phyloP scores from a whole-genome alignment of 441 rosid genomes.

The Erodium texanum region DNA sequence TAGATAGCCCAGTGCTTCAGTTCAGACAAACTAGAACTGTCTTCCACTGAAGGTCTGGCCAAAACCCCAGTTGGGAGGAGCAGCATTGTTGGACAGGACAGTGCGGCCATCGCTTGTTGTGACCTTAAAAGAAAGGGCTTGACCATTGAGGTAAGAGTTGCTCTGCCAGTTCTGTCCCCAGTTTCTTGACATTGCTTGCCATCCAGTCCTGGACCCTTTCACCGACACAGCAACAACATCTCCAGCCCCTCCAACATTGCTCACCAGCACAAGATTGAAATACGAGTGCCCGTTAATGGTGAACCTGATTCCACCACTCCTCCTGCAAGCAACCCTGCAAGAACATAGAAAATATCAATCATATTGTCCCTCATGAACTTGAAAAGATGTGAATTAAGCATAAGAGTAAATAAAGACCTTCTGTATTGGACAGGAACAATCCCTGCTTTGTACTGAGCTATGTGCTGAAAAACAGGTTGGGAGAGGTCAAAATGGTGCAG shows the following conservation, averaged over 20 bases:
- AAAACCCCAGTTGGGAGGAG: conserved; percentile 50
- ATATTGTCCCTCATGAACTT: not conserved
- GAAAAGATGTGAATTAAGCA: not conserved
- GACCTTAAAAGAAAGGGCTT: conserved; percentile 60
- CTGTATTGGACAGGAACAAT: conserved; percentile 58
- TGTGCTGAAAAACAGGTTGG: conserved; percentile 62
- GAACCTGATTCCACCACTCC: conserved; percentile 62
- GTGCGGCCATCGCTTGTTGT: conserved; percentile 52
- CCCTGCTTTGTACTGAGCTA: conserved; percentile 65
- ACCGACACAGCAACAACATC: not conserved
- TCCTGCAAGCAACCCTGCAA: conserved; percentile 26
- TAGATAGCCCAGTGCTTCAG: too few relatives aligned
- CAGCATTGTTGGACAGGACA: conserved; percentile 42
- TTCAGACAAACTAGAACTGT: conserved; percentile 31
- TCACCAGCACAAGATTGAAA: conserved; percentile 58
- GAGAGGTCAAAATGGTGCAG: conserved; percentile 64
- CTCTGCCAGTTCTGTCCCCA: conserved; percentile 85
- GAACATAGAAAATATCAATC: not conserved
- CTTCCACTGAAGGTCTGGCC: conserved; percentile 74
- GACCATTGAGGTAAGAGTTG: conserved; percentile 56
- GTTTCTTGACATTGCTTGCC: conserved; percentile 69
- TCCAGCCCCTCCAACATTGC: conserved; percentile 69
- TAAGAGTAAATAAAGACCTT: conserved; percentile 32
- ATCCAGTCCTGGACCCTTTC: conserved; percentile 25
- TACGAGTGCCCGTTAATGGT: conserved; percentile 68